These are phyloP conservation scores for Flaveria bidentis DNA, from an alignment of 129 eudicot genomes.

Conservation along the genomic window DNA sequence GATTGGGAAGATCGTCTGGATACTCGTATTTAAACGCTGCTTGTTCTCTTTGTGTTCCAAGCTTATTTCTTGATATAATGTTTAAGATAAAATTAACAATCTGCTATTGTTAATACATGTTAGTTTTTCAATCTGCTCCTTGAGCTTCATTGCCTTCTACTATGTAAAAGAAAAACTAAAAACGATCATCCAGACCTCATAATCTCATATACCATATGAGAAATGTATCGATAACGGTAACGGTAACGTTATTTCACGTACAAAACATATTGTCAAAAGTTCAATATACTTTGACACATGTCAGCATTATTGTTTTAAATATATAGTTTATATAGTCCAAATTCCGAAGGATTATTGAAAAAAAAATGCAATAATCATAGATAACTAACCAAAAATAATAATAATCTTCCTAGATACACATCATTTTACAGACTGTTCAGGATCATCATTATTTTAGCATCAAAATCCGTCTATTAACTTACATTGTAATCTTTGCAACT, in stretches of 20 bases:
- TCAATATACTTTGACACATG: neutral
- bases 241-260: too few relatives aligned
- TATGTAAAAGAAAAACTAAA: too few relatives aligned
- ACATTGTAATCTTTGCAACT: slow-evolving; percentile 18
- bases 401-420: neutral
- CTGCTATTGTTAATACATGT: too few relatives aligned
- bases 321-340: neutral
- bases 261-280: too few relatives aligned
- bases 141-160: neutral
- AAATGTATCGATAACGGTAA: too few relatives aligned
- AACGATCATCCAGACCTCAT: too few relatives aligned
- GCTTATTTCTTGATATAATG: neutral
- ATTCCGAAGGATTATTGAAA: neutral
- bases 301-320: neutral
- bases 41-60: too few relatives aligned
- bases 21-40: too few relatives aligned
- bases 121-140: neutral
- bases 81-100: neutral
- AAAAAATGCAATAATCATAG: neutral
- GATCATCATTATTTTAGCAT: slow-evolving; percentile 22
- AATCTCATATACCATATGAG: too few relatives aligned
- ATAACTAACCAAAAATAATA: neutral
- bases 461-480: slow-evolving; percentile 16
- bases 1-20: too few relatives aligned
- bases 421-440: slow-evolving; percentile 20